Evolutionary conservation across 306 rosid genomes (phyloP).

Genomic region (Inga oerstediana): DNA sequence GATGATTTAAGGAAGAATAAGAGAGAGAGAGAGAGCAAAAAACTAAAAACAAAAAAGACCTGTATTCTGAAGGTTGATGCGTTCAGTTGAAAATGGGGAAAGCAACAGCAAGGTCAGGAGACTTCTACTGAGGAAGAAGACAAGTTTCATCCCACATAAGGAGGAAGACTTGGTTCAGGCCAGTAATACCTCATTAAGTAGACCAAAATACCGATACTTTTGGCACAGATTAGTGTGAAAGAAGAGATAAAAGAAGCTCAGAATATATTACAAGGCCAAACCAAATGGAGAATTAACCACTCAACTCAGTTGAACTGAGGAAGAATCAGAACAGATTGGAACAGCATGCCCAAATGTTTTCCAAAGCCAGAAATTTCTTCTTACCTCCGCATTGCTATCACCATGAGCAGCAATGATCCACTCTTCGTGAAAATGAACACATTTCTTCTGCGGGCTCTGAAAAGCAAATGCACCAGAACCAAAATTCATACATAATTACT

Average conservation of each 20-base stretch:
- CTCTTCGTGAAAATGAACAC: background rate
- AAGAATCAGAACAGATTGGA: background rate
- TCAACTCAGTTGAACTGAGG: background rate
- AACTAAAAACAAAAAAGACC: too few relatives aligned
- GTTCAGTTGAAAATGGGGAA: background rate
- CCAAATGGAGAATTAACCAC: background rate
- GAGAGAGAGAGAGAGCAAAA: background rate
- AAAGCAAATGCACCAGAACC: slow-evolving; percentile 17
- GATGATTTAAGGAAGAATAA: background rate
- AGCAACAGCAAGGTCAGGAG: background rate
- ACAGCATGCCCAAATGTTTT: background rate
- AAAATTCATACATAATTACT: slow-evolving; percentile 30
- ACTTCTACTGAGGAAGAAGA: background rate
- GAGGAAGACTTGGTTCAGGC: background rate
- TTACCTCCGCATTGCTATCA: too few relatives aligned
- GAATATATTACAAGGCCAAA: background rate
- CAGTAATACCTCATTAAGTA: background rate
- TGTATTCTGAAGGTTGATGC: background rate
- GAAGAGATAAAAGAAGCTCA: background rate
- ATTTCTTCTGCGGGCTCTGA: background rate
- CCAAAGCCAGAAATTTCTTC: background rate
- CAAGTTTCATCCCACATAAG: background rate
- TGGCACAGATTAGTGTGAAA: background rate
- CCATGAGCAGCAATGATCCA: background rate
- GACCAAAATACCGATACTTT: background rate